A percentile compares a stretch with the other conserved stretches of the same genome.
Conservation (phyloP, 805 yeast species). For the Monosporozyma siamensis region DNA sequence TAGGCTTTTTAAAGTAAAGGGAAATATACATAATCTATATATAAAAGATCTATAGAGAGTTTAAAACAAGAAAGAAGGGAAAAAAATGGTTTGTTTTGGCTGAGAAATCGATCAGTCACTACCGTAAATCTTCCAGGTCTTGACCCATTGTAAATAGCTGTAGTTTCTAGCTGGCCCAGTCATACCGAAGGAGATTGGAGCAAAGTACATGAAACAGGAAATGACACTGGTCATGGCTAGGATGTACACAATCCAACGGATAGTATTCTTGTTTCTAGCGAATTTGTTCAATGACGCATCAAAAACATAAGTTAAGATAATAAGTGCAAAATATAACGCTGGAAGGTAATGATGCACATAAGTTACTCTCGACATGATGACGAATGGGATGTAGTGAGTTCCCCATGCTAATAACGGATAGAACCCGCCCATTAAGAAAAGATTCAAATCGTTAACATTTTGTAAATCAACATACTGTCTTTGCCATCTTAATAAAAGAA, state of each 20-base stretch:
- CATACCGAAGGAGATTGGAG: slow-evolving; percentile 64
- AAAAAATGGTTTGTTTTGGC: too few relatives aligned
- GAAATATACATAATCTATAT: too few relatives aligned
- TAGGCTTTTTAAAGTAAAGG: too few relatives aligned
- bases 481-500: slow-evolving; percentile 65
- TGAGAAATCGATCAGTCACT: neutral
- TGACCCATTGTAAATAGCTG: slow-evolving; percentile 40
- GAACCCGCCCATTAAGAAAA: slow-evolving; percentile 60
- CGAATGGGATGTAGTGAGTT: slow-evolving; percentile 65
- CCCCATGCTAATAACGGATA: slow-evolving; percentile 80
- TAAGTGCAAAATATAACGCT: slow-evolving; percentile 67
- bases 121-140: slow-evolving; percentile 35
- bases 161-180: slow-evolving; percentile 35
- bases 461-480: slow-evolving; percentile 63
- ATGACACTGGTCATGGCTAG: slow-evolving; percentile 36
- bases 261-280: slow-evolving; percentile 17
- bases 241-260: slow-evolving; percentile 32
- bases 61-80: too few relatives aligned
- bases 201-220: slow-evolving; percentile 49
- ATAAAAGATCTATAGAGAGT: too few relatives aligned
- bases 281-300: slow-evolving; percentile 36
- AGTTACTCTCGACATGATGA: slow-evolving; percentile 77
- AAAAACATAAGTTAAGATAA: slow-evolving; percentile 44
- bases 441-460: slow-evolving; percentile 37
- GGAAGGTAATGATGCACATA: slow-evolving; percentile 83